phyloP scores from a whole-genome alignment of 768 basidiomycete species.

The Naganishia randhawae region DNA sequence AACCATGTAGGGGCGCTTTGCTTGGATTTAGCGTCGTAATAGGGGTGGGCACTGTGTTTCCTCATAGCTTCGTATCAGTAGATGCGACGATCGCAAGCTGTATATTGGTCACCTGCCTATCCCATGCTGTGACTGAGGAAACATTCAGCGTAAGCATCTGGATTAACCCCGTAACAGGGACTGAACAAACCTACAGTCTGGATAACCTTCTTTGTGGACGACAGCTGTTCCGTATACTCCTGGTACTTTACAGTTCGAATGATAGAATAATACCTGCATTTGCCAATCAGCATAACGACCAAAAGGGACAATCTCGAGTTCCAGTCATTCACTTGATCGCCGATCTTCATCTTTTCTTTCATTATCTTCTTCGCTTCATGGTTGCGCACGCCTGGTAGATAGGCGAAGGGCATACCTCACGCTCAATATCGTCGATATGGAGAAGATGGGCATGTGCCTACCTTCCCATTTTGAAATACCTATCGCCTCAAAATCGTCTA shows the following conservation, averaged over 20 bases:
- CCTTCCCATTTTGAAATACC: slow-evolving; percentile 48
- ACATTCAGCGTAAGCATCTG: neutral
- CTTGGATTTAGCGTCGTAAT: slow-evolving; percentile 62
- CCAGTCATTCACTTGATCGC: slow-evolving; percentile 38
- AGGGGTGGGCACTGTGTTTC: slow-evolving; percentile 61
- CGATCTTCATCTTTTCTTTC: slow-evolving; percentile 48
- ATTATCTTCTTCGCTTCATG: slow-evolving; percentile 50
- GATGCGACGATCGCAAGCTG: neutral
- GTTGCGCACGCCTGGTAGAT: slow-evolving; percentile 41
- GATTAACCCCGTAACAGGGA: neutral
- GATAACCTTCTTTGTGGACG: slow-evolving; percentile 80
- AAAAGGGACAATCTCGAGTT: neutral
- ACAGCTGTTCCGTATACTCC: slow-evolving; percentile 51
- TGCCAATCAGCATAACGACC: neutral
- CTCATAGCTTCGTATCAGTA: slow-evolving; percentile 8
- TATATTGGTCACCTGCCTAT: slow-evolving; percentile 57
- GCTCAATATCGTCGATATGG: neutral
- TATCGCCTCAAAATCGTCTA: slow-evolving; percentile 49
- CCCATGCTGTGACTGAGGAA: slow-evolving; percentile 78
- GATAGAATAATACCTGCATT: slow-evolving; percentile 47
- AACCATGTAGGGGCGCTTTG: slow-evolving; percentile 76
- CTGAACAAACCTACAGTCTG: slow-evolving; percentile 65
- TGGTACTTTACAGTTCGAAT: slow-evolving; percentile 47
- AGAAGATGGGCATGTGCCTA: slow-evolving; percentile 17
- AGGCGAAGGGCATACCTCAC: neutral